Conservation (phyloP, 2,329 filamentous ascomycete genomes). For the Trichocomaceae sp. region DNA sequence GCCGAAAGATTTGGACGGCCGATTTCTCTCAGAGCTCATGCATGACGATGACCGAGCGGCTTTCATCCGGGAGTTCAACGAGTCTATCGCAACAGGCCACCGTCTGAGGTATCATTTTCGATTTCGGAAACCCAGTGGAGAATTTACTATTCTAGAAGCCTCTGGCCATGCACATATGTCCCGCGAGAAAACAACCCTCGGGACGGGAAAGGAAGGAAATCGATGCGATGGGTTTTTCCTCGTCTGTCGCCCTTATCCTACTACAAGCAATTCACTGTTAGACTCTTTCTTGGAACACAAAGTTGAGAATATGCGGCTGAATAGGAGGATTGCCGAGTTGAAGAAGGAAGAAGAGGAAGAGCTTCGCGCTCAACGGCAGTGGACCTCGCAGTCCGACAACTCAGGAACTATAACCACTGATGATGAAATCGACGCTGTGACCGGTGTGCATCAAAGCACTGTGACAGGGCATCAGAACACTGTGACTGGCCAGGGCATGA, state of each 20-base stretch:
- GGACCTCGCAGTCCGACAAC: constrained; percentile 41
- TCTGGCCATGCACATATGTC: constrained; percentile 86
- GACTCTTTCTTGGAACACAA: constrained; percentile 96
- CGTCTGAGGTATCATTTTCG: constrained; percentile 79
- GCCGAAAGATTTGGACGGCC: constrained; percentile 62
- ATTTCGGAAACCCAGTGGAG: constrained; percentile 66
- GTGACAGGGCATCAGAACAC: no score
- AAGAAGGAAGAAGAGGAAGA: constrained; percentile 81
- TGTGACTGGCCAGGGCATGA: constrained; percentile 28
- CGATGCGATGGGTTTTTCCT: constrained; percentile 89
- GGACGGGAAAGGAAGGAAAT: constrained; percentile 57
- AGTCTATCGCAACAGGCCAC: constrained; percentile 76
- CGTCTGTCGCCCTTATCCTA: constrained; percentile 84
- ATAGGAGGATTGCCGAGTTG: constrained; percentile 75
- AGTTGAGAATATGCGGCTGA: constrained; percentile 85
- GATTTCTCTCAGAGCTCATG: constrained; percentile 72
- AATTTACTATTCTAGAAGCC: constrained; percentile 78
- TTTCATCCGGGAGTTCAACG: constrained; percentile 82
- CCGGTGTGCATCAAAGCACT: no score
- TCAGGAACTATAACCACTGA: constrained; percentile 46
- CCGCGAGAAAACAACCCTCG: constrained; percentile 55
- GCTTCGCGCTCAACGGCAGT: constrained; percentile 12
- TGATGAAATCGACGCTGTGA: constrained; percentile 53
- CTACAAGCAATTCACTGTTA: constrained; percentile 73
- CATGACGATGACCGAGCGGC: constrained; percentile 79